Base-by-base conservation (phyloP, 2,329 filamentous ascomycete genomes). In the Ophiostoma ips region DNA sequence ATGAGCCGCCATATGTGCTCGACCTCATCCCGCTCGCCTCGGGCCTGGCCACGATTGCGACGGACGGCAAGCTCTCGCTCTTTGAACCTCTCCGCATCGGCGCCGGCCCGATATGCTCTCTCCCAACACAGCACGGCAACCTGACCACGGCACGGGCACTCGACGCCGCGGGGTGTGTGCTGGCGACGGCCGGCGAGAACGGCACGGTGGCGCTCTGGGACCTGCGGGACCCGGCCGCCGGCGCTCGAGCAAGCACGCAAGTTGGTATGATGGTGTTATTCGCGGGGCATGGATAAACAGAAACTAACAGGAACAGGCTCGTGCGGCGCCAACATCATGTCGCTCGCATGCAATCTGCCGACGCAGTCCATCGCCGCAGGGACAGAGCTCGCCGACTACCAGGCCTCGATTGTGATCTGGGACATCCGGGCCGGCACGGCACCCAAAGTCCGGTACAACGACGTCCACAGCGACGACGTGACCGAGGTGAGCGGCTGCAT, bases 131-230 rank as follows among this genome's bases (percentile, higher is more conserved):
- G 31, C 79, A 84, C 55, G 70, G 73, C 5, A 83, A 83, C 53
- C 67, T 87, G 56, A 81, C 79, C 13, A 78, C 76, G 54, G 66
- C 86, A 30, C 71, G 73, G 48, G 68, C 73, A 1, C 73, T 77
- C 44, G 75, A 77, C 52, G 66, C 64, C 5, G 64, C 63, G 18
- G 70, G 70, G 28, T 72, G 71, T 5, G 60, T 81, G 18, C 68
- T 87, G 6, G 77, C 76, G 52, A 88, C 84, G 0, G 77, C 83
- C 0, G 85, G 85, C 44, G 76, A 83, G 61, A 81, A 88, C 60
- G 84, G 85, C 8, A 68, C 71, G 9, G 73, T 87, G 11, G 73
- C 69, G 0, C 65, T 84, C 45, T 83, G 81, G 79, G 83, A 87
- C 65, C 60, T 81, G 55, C 71, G 81, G 31, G 65, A 70, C 10